Base-by-base conservation (phyloP, 75 land plant species). In the Pinus albicaulis region DNA sequence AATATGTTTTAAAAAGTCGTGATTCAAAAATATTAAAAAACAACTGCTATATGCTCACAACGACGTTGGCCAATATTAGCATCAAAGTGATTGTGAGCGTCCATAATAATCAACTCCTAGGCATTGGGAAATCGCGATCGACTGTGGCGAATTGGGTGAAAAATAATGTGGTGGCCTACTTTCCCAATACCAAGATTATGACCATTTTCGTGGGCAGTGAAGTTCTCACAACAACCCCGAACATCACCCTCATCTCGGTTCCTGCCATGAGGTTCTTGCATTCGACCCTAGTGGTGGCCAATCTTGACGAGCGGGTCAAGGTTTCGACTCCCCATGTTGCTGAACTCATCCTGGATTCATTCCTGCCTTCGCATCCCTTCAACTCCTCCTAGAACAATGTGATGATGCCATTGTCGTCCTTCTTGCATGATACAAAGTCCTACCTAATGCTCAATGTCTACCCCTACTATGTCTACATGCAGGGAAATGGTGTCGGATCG, bases 361-460 rank as follows among this genome's bases (percentile, higher is more conserved):
- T 90, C 77, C 95, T 93, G 12, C 99, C 99, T 20, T 97, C 99
- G 3, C 88, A 87, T 14, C 92, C 95, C 38, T 97, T 97, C 83
- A 92, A 94, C 69, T 82, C 76, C 24, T 72, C 86, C 22, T 76
- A 81, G 66, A 73, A 31, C 64, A 28, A 74, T 19, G 80, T 87
- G 34, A 56, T 96, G 22, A 59, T 56, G n/a, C 93, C 91, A 20
- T 57, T 96, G 60, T 79, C 93, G 3, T 68, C 75, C 44, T 93
- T 96, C 77, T 71, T 90, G 22, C 78, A 85, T 13, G 69, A 73
- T 34, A 92, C 99, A n/a, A n/a, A n/a, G n/a, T n/a, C n/a, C n/a
- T n/a, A n/a, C n/a, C n/a, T n/a, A n/a, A n/a, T n/a, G n/a, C n/a
- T n/a, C n/a, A n/a, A n/a, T n/a, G n/a, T n/a, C n/a, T n/a, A n/a